A percentile compares a stretch with the other conserved stretches of the same genome.
These are phyloP conservation scores for Fusarium albidum DNA, from an alignment of 2,329 filamentous ascomycete species.

Conservation along the genomic window DNA sequence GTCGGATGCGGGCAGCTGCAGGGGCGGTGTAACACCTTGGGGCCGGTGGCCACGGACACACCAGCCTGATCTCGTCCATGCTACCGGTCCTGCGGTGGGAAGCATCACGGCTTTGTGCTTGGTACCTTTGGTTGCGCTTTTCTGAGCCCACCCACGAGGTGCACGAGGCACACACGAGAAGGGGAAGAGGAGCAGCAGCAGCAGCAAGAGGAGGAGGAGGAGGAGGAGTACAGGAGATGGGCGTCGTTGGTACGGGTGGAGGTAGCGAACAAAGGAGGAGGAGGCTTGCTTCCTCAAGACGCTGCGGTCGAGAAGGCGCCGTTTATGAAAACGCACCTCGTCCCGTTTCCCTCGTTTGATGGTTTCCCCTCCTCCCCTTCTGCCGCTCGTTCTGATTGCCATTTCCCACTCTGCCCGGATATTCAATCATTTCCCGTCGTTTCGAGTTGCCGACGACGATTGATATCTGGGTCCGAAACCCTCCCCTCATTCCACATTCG, in stretches of 20 bases:
- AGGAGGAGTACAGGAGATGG: neutral
- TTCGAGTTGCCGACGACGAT: conserved; percentile 30
- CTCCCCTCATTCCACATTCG: conserved; percentile 2
- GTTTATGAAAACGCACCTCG: conserved; percentile 19
- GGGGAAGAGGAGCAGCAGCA: neutral
- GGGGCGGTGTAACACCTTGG: conserved; percentile 40
- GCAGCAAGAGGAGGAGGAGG: neutral
- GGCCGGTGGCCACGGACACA: conserved; percentile 27
- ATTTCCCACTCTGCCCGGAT: conserved; percentile 2
- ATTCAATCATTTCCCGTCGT: conserved; percentile 15
- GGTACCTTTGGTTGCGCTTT: conserved; percentile 5
- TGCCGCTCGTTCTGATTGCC: conserved; percentile 10
- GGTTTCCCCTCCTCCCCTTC: neutral
- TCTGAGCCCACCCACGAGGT: conserved; percentile 14
- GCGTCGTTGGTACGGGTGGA: neutral
- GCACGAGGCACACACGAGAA: neutral
- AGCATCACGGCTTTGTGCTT: conserved; percentile 34
- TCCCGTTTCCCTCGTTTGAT: conserved; percentile 19
- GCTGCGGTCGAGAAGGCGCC: conserved; percentile 1
- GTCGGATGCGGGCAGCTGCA: conserved; percentile 46
- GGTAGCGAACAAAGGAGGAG: conserved; percentile 1
- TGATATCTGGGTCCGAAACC: conserved; percentile 36
- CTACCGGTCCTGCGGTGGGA: conserved; percentile 34
- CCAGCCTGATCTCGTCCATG: conserved; percentile 38
- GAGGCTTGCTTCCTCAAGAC: too few relatives aligned